Evolutionary conservation across 164 flowering plant species (phyloP).

Genomic region (Malania oleifera): DNA sequence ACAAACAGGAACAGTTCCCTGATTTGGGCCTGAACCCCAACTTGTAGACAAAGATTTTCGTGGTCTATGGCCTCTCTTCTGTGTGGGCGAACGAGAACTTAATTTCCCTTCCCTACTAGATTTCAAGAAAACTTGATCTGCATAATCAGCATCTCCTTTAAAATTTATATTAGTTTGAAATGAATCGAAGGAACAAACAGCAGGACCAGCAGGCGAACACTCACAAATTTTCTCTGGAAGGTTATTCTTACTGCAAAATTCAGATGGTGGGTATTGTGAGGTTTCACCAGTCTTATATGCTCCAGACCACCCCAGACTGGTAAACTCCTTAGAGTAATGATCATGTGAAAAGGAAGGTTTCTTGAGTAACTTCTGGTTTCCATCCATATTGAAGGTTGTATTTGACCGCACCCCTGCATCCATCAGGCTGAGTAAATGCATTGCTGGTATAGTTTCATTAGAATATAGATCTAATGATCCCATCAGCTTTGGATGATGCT

Average conservation of each 20-base stretch:
- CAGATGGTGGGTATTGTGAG: constrained; percentile 22
- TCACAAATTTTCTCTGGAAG: constrained; percentile 19
- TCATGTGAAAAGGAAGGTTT: constrained; percentile 25
- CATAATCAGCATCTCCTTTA: constrained; percentile 13
- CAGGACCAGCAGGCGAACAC: constrained; percentile 17
- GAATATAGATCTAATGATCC: constrained; percentile 40
- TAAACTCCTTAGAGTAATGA: constrained; percentile 21
- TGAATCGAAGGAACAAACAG: constrained; percentile 23
- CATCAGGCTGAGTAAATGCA: constrained; percentile 72
- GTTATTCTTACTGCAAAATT: constrained; percentile 19
- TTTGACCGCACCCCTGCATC: constrained; percentile 34
- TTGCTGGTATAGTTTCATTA: constrained; percentile 60
- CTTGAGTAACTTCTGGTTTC: constrained; percentile 18
- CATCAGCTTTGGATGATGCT: constrained; percentile 16
- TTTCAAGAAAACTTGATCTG: constrained; percentile 14
- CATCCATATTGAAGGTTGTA: constrained; percentile 18
- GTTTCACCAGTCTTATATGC: constrained; percentile 11
- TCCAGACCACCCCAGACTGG: constrained; percentile 17
- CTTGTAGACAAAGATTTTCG: constrained; percentile 15
- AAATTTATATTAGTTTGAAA: constrained; percentile 14
- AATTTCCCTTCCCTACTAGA: constrained; percentile 21
- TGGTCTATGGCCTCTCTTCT: constrained; percentile 19
- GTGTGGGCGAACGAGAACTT: constrained; percentile 5
- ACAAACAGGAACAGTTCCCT: constrained; percentile 17
- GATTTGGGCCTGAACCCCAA: constrained; percentile 14